phyloP scores from a whole-genome alignment of 208 protist species.

The Trypanosomatidae sp. region DNA sequence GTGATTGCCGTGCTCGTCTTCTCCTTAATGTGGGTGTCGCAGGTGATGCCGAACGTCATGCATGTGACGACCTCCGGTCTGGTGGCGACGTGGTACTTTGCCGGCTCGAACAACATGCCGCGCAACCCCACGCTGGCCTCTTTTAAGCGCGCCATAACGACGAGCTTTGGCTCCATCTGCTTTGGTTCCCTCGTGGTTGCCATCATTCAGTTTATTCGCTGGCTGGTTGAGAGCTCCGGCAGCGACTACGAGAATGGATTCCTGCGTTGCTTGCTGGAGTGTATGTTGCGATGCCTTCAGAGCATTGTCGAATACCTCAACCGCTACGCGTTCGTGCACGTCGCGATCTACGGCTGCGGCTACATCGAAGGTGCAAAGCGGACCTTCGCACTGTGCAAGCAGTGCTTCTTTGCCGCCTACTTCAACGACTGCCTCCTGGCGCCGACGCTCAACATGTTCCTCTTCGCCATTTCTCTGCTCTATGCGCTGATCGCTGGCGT shows the following conservation, averaged over 20 bases:
- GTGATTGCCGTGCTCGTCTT: conserved; percentile 55
- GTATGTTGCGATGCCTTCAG: conserved; percentile 72
- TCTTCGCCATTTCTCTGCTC: conserved; percentile 48
- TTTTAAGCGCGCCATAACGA: conserved; percentile 77
- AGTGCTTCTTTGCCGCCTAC: conserved; percentile 78
- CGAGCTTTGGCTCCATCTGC: conserved; percentile 91
- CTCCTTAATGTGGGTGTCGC: conserved; percentile 55
- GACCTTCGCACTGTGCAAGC: conserved; percentile 77
- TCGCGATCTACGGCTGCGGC: conserved; percentile 91
- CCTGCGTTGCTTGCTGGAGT: conserved; percentile 37
- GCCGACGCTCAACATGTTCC: conserved; percentile 62
- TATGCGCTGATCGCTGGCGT: conserved; percentile 57
- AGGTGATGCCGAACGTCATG: conserved; percentile 84
- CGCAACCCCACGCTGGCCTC: conserved; percentile 65
- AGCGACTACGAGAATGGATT: conserved; percentile 44
- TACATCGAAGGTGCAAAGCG: conserved; percentile 91
- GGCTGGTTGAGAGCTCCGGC: conserved; percentile 33
- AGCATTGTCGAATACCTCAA: conserved; percentile 90
- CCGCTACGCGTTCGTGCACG: conserved; percentile 91
- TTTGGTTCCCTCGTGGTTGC: conserved; percentile 92
- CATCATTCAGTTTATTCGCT: conserved; percentile 76
- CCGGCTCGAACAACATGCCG: conserved; percentile 62
- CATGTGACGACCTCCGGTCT: conserved; percentile 82
- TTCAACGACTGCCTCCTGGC: conserved; percentile 89
- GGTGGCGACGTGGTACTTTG: conserved; percentile 91